Evolutionary conservation across 1,284 basidiomycete species (phyloP), one percentile per base, ranked within the genome.

Genomic region (Trichosporon coremiiforme): DNA sequence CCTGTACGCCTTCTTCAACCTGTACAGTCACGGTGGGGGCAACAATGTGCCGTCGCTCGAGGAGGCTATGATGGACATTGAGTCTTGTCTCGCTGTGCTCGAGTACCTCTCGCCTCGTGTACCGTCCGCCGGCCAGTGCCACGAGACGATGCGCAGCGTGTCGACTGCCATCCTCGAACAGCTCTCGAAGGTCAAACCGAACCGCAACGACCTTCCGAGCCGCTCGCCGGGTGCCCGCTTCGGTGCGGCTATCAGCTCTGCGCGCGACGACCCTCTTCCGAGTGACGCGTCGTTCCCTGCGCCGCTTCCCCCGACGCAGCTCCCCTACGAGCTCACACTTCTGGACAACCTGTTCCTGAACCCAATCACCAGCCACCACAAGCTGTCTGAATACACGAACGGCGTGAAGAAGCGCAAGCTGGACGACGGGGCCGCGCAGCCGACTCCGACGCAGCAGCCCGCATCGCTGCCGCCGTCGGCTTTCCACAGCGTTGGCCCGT

Each of bases 281-380:
- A 67, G 45, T 50, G 78, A 79, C 64, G 77, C 79, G 47, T 71
- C 76, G 8, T 80, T 82, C 75, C 82, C 78, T 2, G 77, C 80
- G 9, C 83, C 80, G 2, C 74, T 82, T 0, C 82, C 83, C 0
- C 73, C 79, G 9, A 75, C 82, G 0, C 75, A 77, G 0, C 72
- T 85, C 2, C 84, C 84, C 0, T 83, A 82, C 73, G 84, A 85
- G 72, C 75, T 85, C n/a, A 78, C 78, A 0, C 72, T 84, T 0
- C 77, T 85, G 41, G 84, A 85, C 74, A 82, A 84, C 71, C 78
- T 85, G 35, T 84, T 85, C 74, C 70, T 83, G 50, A 84, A 85
- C 75, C 84, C 84, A 12, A 79, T 83, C 77, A 77, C 78, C 2
- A 75, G 77, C 47, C 82, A 84, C 70, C 79, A 80, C 65, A 83